Evolutionary conservation across 257 asterid species (phyloP).

Genomic region (Jaltomata sinuosa): DNA sequence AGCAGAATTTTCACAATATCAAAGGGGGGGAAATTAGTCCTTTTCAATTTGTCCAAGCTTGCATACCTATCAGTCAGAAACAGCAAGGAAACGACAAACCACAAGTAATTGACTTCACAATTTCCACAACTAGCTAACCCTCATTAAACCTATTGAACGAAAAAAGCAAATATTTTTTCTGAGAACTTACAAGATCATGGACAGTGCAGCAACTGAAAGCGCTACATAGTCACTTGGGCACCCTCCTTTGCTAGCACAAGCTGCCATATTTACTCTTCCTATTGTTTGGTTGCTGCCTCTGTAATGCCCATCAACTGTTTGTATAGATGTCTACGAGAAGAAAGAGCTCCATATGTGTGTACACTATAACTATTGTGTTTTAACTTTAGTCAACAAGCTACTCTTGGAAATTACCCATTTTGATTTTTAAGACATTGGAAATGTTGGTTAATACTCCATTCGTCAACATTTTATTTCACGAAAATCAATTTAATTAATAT

Average conservation of each 20-base stretch:
- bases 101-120: neutral
- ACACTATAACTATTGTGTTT: neutral
- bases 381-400: neutral
- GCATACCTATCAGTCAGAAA: neutral
- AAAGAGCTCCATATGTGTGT: neutral
- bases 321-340: conserved; percentile 15
- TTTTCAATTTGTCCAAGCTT: neutral
- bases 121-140: neutral
- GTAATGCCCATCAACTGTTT: conserved; percentile 16
- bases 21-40: neutral
- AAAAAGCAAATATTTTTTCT: neutral
- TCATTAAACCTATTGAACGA: neutral
- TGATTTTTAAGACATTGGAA: neutral
- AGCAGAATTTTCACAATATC: neutral
- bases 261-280: conserved; percentile 34
- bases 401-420: neutral
- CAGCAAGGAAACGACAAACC: neutral
- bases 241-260: conserved; percentile 68
- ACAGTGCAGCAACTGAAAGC: conserved; percentile 47
- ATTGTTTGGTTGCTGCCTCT: conserved; percentile 4
- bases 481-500: no score
- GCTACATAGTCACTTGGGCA: conserved; percentile 78
- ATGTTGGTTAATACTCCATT: no score
- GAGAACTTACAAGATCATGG: conserved; percentile 38
- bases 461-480: no score